Conservation (phyloP, 78 protist species). For the Ministeria vibrans region DNA sequence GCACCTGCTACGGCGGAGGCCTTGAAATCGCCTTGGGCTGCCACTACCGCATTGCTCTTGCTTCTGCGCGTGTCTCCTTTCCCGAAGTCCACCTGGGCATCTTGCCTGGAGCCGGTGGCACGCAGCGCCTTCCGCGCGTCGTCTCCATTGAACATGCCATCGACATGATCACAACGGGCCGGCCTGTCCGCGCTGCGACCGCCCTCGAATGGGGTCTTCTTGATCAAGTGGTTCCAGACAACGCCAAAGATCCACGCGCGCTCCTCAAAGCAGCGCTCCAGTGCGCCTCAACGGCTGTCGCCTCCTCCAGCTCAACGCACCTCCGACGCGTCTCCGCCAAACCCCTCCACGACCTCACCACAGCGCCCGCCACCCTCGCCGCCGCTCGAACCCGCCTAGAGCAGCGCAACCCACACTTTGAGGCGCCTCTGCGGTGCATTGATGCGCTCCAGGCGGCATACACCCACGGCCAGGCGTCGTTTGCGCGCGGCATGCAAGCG, state of each 20-base stretch:
- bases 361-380: too few relatives aligned
- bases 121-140: slow-evolving; percentile 71
- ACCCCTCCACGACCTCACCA: not conserved
- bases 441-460: not conserved
- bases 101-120: slow-evolving; percentile 83
- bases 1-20: slow-evolving; percentile 77
- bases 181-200: slow-evolving; percentile 3
- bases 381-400: too few relatives aligned
- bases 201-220: slow-evolving; percentile 21
- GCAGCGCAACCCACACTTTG: not conserved
- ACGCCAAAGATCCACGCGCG: not conserved
- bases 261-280: slow-evolving; percentile 18
- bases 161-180: slow-evolving; percentile 37
- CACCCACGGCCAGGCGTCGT: not conserved
- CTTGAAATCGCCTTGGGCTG: slow-evolving; percentile 73
- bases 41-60: slow-evolving; percentile 54
- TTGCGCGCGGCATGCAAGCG: slow-evolving; percentile 11
- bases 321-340: not conserved
- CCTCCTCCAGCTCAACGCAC: not conserved
- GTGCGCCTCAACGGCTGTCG: not conserved
- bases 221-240: slow-evolving; percentile 7
- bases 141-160: slow-evolving; percentile 40
- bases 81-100: slow-evolving; percentile 77
- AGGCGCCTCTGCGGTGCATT: not conserved
- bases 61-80: slow-evolving; percentile 44